Evolutionary conservation across 2,329 filamentous ascomycete species (phyloP).

Genomic region (Ophiocordyceps robertsii): DNA sequence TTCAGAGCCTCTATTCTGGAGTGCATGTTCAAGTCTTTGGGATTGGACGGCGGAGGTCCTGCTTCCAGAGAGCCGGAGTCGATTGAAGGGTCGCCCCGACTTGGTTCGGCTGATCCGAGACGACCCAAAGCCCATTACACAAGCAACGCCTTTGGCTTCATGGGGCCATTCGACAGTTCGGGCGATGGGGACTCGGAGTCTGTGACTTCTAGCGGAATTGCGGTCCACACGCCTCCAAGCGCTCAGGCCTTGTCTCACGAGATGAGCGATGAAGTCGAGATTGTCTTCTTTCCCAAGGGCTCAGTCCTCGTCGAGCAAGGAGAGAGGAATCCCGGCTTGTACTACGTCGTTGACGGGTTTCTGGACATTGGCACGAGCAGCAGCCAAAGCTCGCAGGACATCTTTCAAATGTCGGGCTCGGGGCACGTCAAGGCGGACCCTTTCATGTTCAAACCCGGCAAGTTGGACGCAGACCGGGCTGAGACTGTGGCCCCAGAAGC

Average conservation of each 20-base stretch:
- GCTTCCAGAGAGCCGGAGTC: conserved; percentile 57
- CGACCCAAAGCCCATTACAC: conserved; percentile 64
- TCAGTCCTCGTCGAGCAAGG: conserved; percentile 93
- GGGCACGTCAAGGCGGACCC: conserved; percentile 8
- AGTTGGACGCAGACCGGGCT: background rate
- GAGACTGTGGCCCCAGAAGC: background rate
- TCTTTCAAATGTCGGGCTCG: conserved; percentile 15
- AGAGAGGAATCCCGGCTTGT: conserved; percentile 88
- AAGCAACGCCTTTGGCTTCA: conserved; percentile 73
- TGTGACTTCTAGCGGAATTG: conserved; percentile 55
- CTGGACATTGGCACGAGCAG: conserved; percentile 77
- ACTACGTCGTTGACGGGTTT: conserved; percentile 97
- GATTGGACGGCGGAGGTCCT: conserved; percentile 57
- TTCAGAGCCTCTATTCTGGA: conserved; percentile 86
- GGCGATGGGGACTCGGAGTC: conserved; percentile 80
- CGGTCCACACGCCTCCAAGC: conserved; percentile 47
- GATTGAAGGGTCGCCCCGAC: conserved; percentile 69
- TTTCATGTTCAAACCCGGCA: background rate
- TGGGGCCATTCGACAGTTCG: conserved; percentile 65
- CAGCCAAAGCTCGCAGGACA: conserved; percentile 17
- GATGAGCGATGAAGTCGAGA: conserved; percentile 83
- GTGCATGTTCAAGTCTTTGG: conserved; percentile 91
- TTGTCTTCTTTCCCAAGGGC: conserved; percentile 92
- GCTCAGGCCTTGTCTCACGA: conserved; percentile 59
- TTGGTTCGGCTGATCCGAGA: conserved; percentile 72